Percentiles rank a stretch among this genome's conserved stretches.
Evolutionary conservation across 495 filamentous ascomycete species (phyloP).

Genomic region (Penicillium canariense): DNA sequence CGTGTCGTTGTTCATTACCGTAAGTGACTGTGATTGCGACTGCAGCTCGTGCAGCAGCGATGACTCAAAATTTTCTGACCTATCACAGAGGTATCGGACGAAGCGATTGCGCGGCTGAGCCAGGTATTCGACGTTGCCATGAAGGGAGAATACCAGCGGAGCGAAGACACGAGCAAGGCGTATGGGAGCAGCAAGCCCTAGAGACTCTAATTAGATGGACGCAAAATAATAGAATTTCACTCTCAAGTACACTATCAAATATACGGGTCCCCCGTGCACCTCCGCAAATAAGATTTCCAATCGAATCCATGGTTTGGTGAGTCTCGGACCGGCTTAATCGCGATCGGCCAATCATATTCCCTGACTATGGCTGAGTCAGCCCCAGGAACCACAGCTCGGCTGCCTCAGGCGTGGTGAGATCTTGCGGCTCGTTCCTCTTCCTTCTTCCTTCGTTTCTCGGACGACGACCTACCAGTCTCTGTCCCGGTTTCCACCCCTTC

Average conservation of each 20-base stretch:
- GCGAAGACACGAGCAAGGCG: constrained; percentile 35
- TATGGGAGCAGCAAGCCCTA: constrained; percentile 34
- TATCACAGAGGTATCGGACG: constrained; percentile 45
- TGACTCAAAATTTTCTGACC: constrained; percentile 23
- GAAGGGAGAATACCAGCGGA: constrained; percentile 37
- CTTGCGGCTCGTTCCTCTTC: constrained; percentile 23
- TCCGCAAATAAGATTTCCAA: constrained; percentile 6
- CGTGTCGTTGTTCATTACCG: constrained; percentile 48
- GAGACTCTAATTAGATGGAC: background rate
- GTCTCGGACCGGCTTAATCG: background rate
- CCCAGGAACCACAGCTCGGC: constrained; percentile 9
- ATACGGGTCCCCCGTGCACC: background rate
- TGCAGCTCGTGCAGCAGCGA: background rate
- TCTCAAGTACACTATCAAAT: background rate
- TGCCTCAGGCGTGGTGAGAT: constrained; percentile 29
- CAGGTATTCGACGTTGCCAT: constrained; percentile 41
- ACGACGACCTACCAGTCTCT: constrained; percentile 32
- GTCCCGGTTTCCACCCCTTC: constrained; percentile 11
- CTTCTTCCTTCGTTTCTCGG: constrained; percentile 32
- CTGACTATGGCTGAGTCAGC: constrained; percentile 14
- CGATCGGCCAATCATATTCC: constrained; percentile 12
- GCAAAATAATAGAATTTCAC: background rate
- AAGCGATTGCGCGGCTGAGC: constrained; percentile 39
- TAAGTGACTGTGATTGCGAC: constrained; percentile 26
- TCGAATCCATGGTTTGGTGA: constrained; percentile 5